Evolutionary conservation across 768 basidiomycete genomes (phyloP).

Genomic region (Leccinum incarnatum): DNA sequence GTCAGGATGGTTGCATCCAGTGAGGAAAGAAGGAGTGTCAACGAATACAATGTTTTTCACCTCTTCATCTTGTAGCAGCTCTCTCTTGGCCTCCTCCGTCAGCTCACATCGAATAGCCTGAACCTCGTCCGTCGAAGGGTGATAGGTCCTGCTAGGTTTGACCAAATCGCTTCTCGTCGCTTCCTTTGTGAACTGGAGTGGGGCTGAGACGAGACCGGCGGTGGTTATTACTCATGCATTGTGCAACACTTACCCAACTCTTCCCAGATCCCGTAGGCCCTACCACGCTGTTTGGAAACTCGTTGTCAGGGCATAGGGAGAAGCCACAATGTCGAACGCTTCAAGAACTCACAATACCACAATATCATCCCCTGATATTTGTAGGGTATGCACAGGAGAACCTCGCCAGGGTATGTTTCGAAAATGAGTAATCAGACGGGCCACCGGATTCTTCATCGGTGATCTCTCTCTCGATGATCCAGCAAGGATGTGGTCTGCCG

Average conservation of each 20-base stretch:
- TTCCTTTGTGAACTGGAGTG: conserved; percentile 11
- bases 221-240: too few relatives aligned
- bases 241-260: conserved; percentile 17
- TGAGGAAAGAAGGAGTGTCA: conserved; percentile 24
- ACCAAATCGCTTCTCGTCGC: conserved; percentile 6
- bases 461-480: background rate
- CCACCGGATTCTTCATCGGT: background rate
- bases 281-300: conserved; percentile 6
- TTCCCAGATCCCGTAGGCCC: conserved; percentile 21
- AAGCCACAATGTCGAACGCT: background rate
- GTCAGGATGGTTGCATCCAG: conserved; percentile 5
- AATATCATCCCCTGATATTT: conserved; percentile 14
- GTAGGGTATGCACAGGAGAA: background rate
- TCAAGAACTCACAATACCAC: conserved; percentile 18
- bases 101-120: conserved; percentile 15
- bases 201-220: background rate
- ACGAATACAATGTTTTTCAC: conserved; percentile 16
- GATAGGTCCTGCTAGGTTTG: background rate
- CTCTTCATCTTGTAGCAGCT: background rate
- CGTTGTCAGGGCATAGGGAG: background rate
- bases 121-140: conserved; percentile 8
- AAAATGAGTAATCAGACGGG: background rate
- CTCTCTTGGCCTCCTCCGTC: conserved; percentile 6
- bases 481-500: too few relatives aligned
- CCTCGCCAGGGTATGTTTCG: conserved; percentile 3